Conservation (phyloP, 345 rosid species). For the Pugionium cornutum region DNA sequence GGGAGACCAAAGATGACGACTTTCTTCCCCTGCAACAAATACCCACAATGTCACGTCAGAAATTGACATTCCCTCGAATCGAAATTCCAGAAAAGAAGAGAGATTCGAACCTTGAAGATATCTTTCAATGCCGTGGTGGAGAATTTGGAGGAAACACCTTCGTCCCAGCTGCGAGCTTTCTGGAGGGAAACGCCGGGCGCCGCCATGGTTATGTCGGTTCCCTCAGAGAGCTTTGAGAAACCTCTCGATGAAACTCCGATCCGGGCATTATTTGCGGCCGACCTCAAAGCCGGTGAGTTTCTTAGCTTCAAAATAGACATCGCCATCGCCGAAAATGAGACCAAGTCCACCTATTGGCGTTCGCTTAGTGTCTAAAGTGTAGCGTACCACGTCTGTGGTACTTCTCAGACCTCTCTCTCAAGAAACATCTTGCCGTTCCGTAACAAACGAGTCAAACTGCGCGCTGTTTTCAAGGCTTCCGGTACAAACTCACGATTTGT, state of each 20-base stretch:
- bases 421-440: slow-evolving; percentile 21
- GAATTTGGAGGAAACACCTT: slow-evolving; percentile 76
- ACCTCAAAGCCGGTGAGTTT: slow-evolving; percentile 40
- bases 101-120: slow-evolving; percentile 62
- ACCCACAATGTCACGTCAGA: slow-evolving; percentile 16
- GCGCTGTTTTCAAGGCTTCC: neutral
- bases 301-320: slow-evolving; percentile 52
- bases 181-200: slow-evolving; percentile 79
- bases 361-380: neutral
- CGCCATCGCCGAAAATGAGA: slow-evolving; percentile 50
- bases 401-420: neutral
- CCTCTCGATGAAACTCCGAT: slow-evolving; percentile 46
- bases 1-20: slow-evolving; percentile 92
- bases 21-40: slow-evolving; percentile 74
- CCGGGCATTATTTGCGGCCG: slow-evolving; percentile 35
- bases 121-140: slow-evolving; percentile 69
- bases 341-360: neutral
- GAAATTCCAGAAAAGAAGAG: neutral
- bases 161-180: slow-evolving; percentile 88
- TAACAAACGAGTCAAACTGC: slow-evolving; percentile 4
- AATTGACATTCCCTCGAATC: neutral
- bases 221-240: slow-evolving; percentile 65
- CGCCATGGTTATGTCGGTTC: slow-evolving; percentile 62
- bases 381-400: neutral
- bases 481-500: neutral